Base-by-base conservation (phyloP, 768 basidiomycete species). In the Lactifluus hygrophoroides region DNA sequence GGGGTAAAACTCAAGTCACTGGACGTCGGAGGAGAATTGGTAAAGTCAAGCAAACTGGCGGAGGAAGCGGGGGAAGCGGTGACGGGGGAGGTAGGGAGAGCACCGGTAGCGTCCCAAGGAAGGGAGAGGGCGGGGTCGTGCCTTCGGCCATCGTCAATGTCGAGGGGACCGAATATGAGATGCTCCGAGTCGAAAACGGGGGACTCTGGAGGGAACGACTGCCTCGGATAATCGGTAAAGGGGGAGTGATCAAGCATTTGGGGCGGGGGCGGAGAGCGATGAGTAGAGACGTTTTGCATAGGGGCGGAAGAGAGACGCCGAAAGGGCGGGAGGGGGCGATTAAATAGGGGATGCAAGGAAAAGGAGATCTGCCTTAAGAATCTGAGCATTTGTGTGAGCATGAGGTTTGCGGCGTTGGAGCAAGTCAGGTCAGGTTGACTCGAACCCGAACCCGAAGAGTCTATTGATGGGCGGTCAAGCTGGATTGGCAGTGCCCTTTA, bases 161-260 rank as follows among this genome's bases (percentile, higher is more conserved):
- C 82, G 68, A 81, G 71, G 63, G 63, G 63, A 51, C 79, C 80
- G 66, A 85, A 83, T 69, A 83, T 76, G 72, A 82, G 73, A 58
- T 79, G 76, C 67, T 82, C 79, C 23, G 68, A 63, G 65, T 81
- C 79, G n/a, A 70, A 62, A 45, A 68, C 32, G 51, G 70, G 64
- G 54, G 65, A 56, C 58, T 73, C 70, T 66, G 73, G 75, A 35
- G 67, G 63, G 49, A 67, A 57, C 25, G 61, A 35, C 43, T 70
- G 68, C 55, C 64, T 63, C 57, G 62, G 65, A 61, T 65, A 53
- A 57, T 67, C 67, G 43, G 69, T 62, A 48, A 45, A 38, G 21
- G 68, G 69, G 7, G 66, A 65, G 48, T 57, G 66, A 63, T 68
- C 66, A 27, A 56, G 51, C 47, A 70, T 60, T 23, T 40, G 44